Evolutionary conservation across 78 protist species (phyloP), one percentile per base, ranked within the genome.

Genomic region (Neovahlkampfia damariscottae): DNA sequence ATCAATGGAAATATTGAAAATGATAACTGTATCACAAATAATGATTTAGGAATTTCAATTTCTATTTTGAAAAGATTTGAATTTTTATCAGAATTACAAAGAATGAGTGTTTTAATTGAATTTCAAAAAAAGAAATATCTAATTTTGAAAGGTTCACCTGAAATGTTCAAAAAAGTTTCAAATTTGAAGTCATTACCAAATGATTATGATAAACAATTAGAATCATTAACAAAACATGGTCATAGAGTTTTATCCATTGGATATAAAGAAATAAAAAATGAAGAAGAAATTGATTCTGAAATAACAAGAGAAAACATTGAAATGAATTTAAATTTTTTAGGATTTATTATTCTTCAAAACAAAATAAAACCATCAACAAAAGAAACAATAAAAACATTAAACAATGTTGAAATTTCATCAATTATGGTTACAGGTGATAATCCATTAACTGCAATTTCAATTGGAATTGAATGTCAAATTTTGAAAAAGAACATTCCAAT

Each of bases 341-440:
- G 99, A 0, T 88, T 98, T 30, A 39, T 93, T 4, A 72, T 95
- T 7, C 76, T 92, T 38, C 72, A 67, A 38, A 86, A 94, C 69
- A 91, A 95, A 30, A 31, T 89, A 38, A 94, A 91, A 73, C 38
- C 72, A 40, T 94, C 93, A 34, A 35, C 96, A 0, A 34, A 3
- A 8, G 74, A n/a, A 2, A 35, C 87, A 4, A 50, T 96, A 31
- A 71, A 27, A 29, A 8, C 1, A 8, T 80, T 96, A 10, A 8
- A 32, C 3, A 3, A 6, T 5, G 72, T 96, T 2, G 19, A 86
- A 1, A 96, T 93, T 67, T 5, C 19, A 58, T 10, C 80, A 31
- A 81, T 90, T 7, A 96, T 98, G 98, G 89, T 98, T 81, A 98
- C 99, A 0, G 99, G 99, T 70, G 99, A 98, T 77, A 80, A 80